These are phyloP conservation scores for Aspergillus sp. DNA, from an alignment of 2,329 filamentous ascomycete genomes.

Conservation along the genomic window DNA sequence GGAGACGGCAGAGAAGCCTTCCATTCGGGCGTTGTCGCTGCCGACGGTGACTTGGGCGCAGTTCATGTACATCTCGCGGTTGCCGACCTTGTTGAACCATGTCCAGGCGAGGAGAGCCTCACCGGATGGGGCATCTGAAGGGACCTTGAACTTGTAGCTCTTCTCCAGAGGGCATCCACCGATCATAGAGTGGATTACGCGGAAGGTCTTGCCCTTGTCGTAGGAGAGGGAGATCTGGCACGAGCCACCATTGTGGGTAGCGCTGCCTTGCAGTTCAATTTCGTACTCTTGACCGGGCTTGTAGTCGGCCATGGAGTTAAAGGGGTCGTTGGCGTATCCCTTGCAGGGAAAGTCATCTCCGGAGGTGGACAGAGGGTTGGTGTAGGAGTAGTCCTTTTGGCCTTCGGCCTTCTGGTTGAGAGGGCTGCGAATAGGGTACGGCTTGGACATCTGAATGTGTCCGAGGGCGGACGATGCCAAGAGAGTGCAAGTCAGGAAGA, in stretches of 20 bases:
- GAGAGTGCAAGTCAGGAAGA: conserved; percentile 28
- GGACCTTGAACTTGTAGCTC: conserved; percentile 66
- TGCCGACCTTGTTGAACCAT: conserved; percentile 74
- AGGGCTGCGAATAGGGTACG: conserved; percentile 54
- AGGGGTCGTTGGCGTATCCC: conserved; percentile 57
- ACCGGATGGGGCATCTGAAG: conserved; percentile 59
- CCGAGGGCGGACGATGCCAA: conserved; percentile 35
- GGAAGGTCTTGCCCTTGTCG: conserved; percentile 69
- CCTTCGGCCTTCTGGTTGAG: conserved; percentile 47
- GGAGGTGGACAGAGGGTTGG: conserved; percentile 58
- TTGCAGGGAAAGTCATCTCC: conserved; percentile 77
- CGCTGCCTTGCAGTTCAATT: conserved; percentile 63
- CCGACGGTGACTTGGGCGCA: conserved; percentile 69
- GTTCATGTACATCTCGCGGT: conserved; percentile 86
- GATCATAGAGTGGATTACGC: conserved; percentile 64
- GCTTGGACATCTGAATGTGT: conserved; percentile 59
- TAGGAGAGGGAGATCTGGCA: conserved; percentile 76
- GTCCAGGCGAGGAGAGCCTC: conserved; percentile 71
- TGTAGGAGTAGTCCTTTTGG: conserved; percentile 70
- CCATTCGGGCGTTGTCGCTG: conserved; percentile 11
- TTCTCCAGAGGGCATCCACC: conserved; percentile 56
- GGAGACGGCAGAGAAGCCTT: conserved; percentile 13
- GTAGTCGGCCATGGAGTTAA: conserved; percentile 61
- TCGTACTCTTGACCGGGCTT: conserved; percentile 61
- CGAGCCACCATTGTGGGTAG: conserved; percentile 67